Evolutionary conservation across 345 rosid species (phyloP).

Genomic region (Carallia brachiata): DNA sequence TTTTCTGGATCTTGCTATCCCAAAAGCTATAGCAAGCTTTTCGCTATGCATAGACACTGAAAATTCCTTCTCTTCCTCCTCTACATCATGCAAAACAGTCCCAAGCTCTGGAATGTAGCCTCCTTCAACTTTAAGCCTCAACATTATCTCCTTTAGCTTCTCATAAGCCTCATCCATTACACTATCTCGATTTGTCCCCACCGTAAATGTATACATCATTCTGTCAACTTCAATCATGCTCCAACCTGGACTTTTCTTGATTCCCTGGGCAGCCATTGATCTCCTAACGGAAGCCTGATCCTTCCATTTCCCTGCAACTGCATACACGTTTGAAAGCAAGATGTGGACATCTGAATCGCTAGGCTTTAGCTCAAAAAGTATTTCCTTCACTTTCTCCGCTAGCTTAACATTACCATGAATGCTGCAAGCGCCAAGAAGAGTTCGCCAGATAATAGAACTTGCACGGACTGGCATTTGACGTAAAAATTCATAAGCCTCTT

Average conservation of each 20-base stretch:
- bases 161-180: constrained; percentile 33
- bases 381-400: constrained; percentile 73
- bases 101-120: constrained; percentile 54
- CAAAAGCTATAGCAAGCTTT: constrained; percentile 70
- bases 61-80: constrained; percentile 63
- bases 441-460: constrained; percentile 82
- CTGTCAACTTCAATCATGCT: constrained; percentile 69
- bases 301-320: constrained; percentile 76
- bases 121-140: constrained; percentile 42
- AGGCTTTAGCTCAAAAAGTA: constrained; percentile 75
- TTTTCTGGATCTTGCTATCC: constrained; percentile 24
- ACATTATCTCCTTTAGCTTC: constrained; percentile 32
- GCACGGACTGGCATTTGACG: constrained; percentile 71
- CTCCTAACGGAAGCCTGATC: constrained; percentile 67
- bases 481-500: constrained; percentile 68
- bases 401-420: constrained; percentile 76
- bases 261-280: constrained; percentile 50
- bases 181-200: constrained; percentile 27
- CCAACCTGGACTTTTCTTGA: constrained; percentile 75
- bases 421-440: constrained; percentile 88
- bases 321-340: constrained; percentile 71
- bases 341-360: constrained; percentile 74
- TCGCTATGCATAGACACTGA: constrained; percentile 57
- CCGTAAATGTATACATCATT: constrained; percentile 30
- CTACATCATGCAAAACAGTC: constrained; percentile 48